These are phyloP conservation scores for Stromatinia cepivora DNA, from an alignment of 2,329 filamentous ascomycete species.

Conservation along the genomic window DNA sequence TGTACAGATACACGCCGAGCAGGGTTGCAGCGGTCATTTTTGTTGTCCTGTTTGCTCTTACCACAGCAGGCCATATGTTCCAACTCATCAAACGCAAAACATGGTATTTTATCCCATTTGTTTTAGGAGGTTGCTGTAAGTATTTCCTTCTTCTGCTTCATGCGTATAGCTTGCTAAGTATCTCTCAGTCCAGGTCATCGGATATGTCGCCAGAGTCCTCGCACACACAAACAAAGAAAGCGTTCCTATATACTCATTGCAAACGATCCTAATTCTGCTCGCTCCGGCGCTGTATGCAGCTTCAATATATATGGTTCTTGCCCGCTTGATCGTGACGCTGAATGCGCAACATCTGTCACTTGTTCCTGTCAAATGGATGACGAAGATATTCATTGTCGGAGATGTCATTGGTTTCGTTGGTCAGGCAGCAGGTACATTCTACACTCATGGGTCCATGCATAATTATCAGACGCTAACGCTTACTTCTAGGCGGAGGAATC, in stretches of 20 bases:
- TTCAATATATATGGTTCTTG: conserved; percentile 17
- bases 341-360: background rate
- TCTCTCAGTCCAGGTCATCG: conserved; percentile 1
- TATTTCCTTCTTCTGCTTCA: background rate
- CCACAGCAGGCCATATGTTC: conserved; percentile 24
- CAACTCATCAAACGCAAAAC: conserved; percentile 23
- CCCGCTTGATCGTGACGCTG: background rate
- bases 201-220: background rate
- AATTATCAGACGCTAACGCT: background rate
- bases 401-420: conserved; percentile 12
- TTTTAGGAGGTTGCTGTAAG: conserved; percentile 5
- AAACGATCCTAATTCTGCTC: conserved; percentile 5
- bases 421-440: background rate
- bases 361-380: background rate
- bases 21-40: conserved; percentile 25
- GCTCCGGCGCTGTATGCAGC: conserved; percentile 14
- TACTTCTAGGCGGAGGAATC: conserved; percentile 23
- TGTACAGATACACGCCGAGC: conserved; percentile 22
- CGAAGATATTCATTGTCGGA: conserved; percentile 2
- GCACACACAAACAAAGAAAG: background rate
- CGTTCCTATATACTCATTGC: conserved; percentile 7
- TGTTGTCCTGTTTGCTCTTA: conserved; percentile 18
- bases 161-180: no score
- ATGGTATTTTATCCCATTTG: conserved; percentile 32
- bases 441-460: no score